phyloP scores from a whole-genome alignment of 1,139 yeast genomes.

The Pichia sp. region DNA sequence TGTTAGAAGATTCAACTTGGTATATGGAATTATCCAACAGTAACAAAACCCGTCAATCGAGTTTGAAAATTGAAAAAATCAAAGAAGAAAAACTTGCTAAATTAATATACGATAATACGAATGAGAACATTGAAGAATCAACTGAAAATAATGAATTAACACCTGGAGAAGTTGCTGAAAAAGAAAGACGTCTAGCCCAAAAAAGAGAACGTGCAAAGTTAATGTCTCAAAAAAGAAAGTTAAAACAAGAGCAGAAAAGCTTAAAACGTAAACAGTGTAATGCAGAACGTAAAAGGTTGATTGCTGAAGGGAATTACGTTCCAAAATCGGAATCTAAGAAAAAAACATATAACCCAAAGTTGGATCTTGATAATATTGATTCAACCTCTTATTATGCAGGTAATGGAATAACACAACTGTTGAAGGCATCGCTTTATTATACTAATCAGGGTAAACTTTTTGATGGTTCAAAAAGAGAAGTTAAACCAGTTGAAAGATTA shows the following conservation, averaged over 20 bases:
- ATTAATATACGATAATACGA: slow-evolving; percentile 7
- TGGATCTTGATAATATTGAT: slow-evolving; percentile 9
- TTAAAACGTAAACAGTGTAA: slow-evolving; percentile 1
- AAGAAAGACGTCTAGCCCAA: slow-evolving; percentile 5
- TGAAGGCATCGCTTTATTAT: slow-evolving; percentile 23
- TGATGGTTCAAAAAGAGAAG: slow-evolving; percentile 16
- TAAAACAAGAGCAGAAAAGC: slow-evolving; percentile 5
- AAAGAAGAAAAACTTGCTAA: slow-evolving; percentile 8
- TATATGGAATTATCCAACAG: slow-evolving; percentile 9
- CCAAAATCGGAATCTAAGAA: slow-evolving; percentile 11
- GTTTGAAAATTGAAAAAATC: slow-evolving; percentile 8
- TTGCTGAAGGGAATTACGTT: slow-evolving; percentile 4
- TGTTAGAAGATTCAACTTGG: slow-evolving; percentile 12
- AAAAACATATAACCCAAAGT: neutral
- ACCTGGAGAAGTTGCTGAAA: slow-evolving; percentile 7
- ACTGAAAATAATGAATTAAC: neutral
- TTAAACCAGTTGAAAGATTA: slow-evolving; percentile 23
- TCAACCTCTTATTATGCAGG: slow-evolving; percentile 17
- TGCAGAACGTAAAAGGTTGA: slow-evolving; percentile 8
- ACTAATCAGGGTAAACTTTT: slow-evolving; percentile 20
- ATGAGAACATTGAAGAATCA: neutral
- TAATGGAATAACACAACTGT: slow-evolving; percentile 15
- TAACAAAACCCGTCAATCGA: slow-evolving; percentile 9
- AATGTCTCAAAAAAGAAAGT: neutral
- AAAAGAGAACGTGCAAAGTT: slow-evolving; percentile 5